phyloP scores from a whole-genome alignment of 192 early-diverging fungal genomes.

The Spinellus fusiger region DNA sequence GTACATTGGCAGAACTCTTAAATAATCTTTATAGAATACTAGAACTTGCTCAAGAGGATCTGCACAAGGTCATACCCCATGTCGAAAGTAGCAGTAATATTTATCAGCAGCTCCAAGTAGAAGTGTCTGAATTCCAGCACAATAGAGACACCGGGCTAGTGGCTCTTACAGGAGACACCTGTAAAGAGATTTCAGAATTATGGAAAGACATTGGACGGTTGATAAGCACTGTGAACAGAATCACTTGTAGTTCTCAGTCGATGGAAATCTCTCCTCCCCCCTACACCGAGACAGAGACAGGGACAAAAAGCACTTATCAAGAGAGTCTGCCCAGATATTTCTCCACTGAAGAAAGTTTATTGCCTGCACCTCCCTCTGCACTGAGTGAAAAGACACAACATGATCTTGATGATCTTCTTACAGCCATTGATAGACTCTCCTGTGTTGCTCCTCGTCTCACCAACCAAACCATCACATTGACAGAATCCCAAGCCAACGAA shows the following conservation, averaged over 20 bases:
- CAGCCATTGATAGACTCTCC: constrained; percentile 47
- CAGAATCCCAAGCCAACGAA: constrained; percentile 33
- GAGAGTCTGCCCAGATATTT: constrained; percentile 2
- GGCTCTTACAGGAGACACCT: background rate
- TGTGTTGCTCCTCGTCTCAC: constrained; percentile 43
- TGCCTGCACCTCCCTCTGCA: background rate
- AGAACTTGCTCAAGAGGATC: constrained; percentile 27
- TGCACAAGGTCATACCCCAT: background rate
- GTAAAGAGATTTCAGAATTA: constrained; percentile 14
- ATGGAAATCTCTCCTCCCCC: constrained; percentile 10
- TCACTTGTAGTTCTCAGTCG: constrained; percentile 14
- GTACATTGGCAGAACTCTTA: constrained; percentile 48
- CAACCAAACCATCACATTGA: constrained; percentile 49
- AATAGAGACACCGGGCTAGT: background rate
- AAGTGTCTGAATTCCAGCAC: constrained; percentile 21
- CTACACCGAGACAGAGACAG: background rate
- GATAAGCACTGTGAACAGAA: constrained; percentile 25
- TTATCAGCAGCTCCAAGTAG: constrained; percentile 13
- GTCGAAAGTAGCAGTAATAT: constrained; percentile 4
- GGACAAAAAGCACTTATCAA: constrained; percentile 5
- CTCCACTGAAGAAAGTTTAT: background rate
- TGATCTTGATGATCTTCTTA: constrained; percentile 48
- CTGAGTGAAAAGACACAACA: constrained; percentile 39
- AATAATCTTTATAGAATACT: constrained; percentile 43
- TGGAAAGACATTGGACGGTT: constrained; percentile 39